Conservation (phyloP, 352 stramenopile genomes). For the Phytophthora cactorum region DNA sequence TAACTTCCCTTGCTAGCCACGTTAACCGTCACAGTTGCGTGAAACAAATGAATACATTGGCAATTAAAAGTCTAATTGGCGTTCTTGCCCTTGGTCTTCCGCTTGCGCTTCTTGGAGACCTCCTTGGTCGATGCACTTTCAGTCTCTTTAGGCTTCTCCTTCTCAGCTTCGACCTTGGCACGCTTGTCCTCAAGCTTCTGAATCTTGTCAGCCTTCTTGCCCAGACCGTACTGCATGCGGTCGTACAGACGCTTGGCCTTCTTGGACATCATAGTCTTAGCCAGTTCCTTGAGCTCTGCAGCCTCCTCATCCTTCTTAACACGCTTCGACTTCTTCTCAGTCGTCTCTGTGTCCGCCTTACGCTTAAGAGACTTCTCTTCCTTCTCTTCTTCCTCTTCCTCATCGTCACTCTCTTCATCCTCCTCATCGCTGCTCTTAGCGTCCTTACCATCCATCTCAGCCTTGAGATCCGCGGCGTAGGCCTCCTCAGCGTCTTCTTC, state of each 20-base stretch:
- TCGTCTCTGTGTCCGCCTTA: constrained; percentile 38
- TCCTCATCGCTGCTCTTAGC: constrained; percentile 48
- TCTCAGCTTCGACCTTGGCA: constrained; percentile 66
- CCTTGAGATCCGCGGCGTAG: constrained; percentile 83
- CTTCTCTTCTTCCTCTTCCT: constrained; percentile 42
- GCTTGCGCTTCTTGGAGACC: constrained; percentile 47
- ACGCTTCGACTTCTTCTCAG: constrained; percentile 77
- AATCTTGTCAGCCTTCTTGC: constrained; percentile 89
- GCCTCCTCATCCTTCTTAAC: constrained; percentile 82
- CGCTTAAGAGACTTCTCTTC: constrained; percentile 49
- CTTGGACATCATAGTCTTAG: constrained; percentile 94
- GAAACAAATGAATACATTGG: constrained; percentile 54
- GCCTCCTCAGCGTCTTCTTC: constrained; percentile 63
- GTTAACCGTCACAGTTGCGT: not conserved
- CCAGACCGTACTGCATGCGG: constrained; percentile 92
- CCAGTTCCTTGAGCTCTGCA: constrained; percentile 82
- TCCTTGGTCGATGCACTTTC: constrained; percentile 34
- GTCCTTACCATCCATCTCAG: constrained; percentile 64
- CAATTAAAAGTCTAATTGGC: constrained; percentile 41
- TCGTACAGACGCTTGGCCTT: constrained; percentile 92
- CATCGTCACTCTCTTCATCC: constrained; percentile 38
- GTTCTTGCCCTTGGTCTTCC: constrained; percentile 42
- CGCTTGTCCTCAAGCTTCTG: constrained; percentile 85
- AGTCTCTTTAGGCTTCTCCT: constrained; percentile 46
- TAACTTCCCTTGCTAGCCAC: too few species aligned